Evolutionary conservation across 1,139 yeast genomes (phyloP).

Genomic region (Nakaseomyces sp.): DNA sequence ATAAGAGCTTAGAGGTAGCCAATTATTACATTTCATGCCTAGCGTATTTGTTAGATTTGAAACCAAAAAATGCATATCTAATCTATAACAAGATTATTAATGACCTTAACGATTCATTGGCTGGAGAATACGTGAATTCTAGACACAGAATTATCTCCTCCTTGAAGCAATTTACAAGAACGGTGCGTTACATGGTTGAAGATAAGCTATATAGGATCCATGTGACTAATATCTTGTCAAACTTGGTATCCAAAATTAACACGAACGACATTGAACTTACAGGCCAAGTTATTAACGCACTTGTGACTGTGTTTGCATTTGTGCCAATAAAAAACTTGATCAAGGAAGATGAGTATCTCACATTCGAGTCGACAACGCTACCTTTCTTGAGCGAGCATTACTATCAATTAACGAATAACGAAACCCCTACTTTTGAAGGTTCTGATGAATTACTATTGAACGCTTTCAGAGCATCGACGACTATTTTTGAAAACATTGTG

Average conservation of each 20-base stretch:
- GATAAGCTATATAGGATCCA: constrained; percentile 69
- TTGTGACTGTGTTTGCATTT: constrained; percentile 66
- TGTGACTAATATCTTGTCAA: constrained; percentile 59
- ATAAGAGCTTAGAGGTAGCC: constrained; percentile 54
- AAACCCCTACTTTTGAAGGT: constrained; percentile 23
- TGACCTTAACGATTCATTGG: constrained; percentile 77
- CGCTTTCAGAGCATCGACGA: constrained; percentile 68
- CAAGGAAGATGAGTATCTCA: constrained; percentile 37
- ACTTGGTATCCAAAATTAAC: constrained; percentile 77
- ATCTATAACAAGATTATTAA: constrained; percentile 58
- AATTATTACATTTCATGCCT: constrained; percentile 55
- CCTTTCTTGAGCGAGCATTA: constrained; percentile 58
- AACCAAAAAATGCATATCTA: constrained; percentile 38
- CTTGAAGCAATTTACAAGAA: constrained; percentile 53
- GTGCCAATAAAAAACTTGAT: constrained; percentile 58
- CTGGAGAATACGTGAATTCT: constrained; percentile 63
- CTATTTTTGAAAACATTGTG: constrained; percentile 58
- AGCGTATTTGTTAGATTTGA: constrained; percentile 54
- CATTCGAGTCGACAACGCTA: constrained; percentile 44
- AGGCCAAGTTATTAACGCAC: constrained; percentile 55
- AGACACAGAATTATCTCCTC: constrained; percentile 78
- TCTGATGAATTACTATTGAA: constrained; percentile 42
- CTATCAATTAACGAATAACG: constrained; percentile 37
- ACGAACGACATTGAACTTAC: constrained; percentile 79
- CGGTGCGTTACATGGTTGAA: constrained; percentile 59